Conservation (phyloP, 2,329 filamentous ascomycete species). For the Ilyonectria destructans region DNA sequence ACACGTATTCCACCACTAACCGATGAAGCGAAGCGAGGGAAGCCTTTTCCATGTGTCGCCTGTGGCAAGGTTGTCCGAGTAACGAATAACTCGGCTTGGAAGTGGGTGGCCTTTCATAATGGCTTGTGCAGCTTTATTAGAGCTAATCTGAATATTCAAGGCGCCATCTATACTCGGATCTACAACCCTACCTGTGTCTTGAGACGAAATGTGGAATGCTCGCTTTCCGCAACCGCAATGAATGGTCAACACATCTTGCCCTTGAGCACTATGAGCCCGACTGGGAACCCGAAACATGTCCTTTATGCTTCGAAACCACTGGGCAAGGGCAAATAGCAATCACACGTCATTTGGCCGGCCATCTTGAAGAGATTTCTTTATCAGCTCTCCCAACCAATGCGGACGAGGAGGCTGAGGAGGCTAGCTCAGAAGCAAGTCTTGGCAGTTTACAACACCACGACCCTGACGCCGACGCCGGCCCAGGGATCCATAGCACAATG, state of each 20-base stretch:
- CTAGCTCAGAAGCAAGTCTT: not conserved
- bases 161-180: conserved; percentile 15
- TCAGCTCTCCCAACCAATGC: conserved; percentile 1
- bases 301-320: not conserved
- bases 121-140: not conserved
- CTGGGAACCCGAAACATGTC: conserved; percentile 4
- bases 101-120: not conserved
- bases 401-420: not conserved
- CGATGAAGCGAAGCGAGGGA: not conserved
- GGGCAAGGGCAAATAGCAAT: not conserved
- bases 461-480: no score
- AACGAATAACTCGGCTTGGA: not conserved
- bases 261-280: conserved; percentile 1
- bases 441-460: no score
- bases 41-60: conserved; percentile 9
- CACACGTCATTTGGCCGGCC: conserved; percentile 1
- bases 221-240: not conserved
- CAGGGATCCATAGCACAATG: no score
- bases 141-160: not conserved
- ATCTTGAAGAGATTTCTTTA: conserved; percentile 26
- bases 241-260: conserved; percentile 12
- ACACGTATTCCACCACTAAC: conserved; percentile 8
- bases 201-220: not conserved
- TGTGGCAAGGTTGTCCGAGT: conserved; percentile 9
- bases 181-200: conserved; percentile 12